Evolutionary conservation across 306 rosid species (phyloP), one percentile per base, ranked within the genome.

Genomic region (Prunus dulcis): DNA sequence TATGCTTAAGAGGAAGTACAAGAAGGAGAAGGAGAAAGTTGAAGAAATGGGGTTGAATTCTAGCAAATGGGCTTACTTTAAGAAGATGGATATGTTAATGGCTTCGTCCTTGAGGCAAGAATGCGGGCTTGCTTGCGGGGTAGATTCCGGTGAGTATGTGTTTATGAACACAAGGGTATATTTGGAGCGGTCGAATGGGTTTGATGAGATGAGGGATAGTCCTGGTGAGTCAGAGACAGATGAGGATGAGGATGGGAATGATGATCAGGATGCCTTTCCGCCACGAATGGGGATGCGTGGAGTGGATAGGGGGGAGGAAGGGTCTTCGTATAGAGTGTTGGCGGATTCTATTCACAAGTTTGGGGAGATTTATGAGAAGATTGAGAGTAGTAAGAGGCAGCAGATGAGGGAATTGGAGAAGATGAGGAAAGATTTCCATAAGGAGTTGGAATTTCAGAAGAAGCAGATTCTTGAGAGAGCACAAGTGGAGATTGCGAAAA

Each of bases 171-270:
- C 96, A 1, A 74, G 89, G 82, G 88, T 93, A 32, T 93, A 93
- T 80, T 81, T 93, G 83, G 91, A 91, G 43, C 65, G 87, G 78
- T 90, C 98, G 0, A 90, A 89, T 82, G 90, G 91, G 69, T 83
- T 86, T 74, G 98, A 93, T 86, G 96, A 93, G 88, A 93, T 93
- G 96, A 87, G 90, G 80, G 98, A 93, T 81, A 90, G 98, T 80
- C 98, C 96, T 2, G 94, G 86, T 19, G 94, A 93, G 84, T 86
- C 90, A 2, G 96, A 93, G 74, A 74, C 78, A 74, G 88, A 66
- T 9, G 96, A 83, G 12, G 82, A 84, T 34, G 85, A 83, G 34
- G 12, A 32, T 61, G 66, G 34, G 32, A 66, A 64, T 75, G 76
- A 60, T 23, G 68, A 60, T 28, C 75, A 66, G 7, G 78, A 78